These are phyloP conservation scores for Mortierella hygrophila DNA, from an alignment of 192 early-diverging fungal genomes.

Conservation along the genomic window DNA sequence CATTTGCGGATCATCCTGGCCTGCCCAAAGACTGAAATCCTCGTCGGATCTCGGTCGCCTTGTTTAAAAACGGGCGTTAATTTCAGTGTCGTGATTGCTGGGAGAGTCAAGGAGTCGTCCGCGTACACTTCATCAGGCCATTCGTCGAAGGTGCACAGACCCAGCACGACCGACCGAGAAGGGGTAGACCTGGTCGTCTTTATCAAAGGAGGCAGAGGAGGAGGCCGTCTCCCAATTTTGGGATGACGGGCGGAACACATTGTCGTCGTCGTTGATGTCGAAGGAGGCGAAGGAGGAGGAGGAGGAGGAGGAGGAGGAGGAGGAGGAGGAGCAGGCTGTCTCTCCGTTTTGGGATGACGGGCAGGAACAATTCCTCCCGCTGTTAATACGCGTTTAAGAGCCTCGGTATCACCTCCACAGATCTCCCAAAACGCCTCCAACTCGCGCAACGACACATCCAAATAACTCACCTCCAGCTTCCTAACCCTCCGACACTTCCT, in stretches of 20 bases:
- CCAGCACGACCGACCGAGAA: not conserved
- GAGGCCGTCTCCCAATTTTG: too few species aligned
- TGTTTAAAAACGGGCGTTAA: not conserved
- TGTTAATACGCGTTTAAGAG: not conserved
- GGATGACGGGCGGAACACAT: too few species aligned
- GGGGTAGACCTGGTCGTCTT: not conserved
- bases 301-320: too few species aligned
- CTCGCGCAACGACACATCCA: not conserved
- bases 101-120: not conserved
- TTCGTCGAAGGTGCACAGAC: not conserved
- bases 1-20: not conserved
- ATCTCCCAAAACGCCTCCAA: not conserved
- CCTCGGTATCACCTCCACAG: not conserved
- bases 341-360: too few species aligned
- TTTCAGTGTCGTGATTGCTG: not conserved
- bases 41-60: not conserved
- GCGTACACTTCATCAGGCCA: not conserved
- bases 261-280: too few species aligned
- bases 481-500: not conserved
- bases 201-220: too few species aligned
- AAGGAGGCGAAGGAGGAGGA: too few species aligned
- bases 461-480: not conserved
- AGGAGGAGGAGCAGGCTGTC: too few species aligned
- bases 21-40: not conserved
- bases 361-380: too few species aligned